phyloP scores from a whole-genome alignment of 495 filamentous ascomycete species.

The Penicillium verhagenii region DNA sequence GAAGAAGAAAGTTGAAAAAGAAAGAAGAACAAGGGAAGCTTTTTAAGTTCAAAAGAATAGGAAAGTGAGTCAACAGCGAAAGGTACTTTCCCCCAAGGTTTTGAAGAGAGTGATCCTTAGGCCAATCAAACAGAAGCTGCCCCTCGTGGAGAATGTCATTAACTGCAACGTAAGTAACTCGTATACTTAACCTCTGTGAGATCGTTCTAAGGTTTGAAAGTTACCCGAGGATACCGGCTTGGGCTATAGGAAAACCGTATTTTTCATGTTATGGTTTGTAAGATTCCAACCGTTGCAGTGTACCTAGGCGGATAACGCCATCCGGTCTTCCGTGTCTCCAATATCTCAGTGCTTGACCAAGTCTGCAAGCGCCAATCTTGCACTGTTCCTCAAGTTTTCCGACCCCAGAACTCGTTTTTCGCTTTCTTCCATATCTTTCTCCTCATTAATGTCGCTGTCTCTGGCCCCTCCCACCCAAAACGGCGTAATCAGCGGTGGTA shows the following conservation, averaged over 20 bases:
- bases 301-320: no score
- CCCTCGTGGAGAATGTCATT: not conserved
- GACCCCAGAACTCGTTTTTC: not conserved
- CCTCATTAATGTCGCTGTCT: not conserved
- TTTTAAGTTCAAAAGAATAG: not conserved
- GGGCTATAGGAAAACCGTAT: not conserved
- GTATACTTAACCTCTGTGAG: not conserved
- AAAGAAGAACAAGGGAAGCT: not conserved
- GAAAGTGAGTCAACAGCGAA: slow-evolving; percentile 4
- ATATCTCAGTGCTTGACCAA: not conserved
- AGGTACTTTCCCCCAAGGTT: not conserved
- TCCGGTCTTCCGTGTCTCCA: no score
- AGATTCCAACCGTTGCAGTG: no score
- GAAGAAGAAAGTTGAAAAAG: not conserved
- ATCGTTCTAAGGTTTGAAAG: slow-evolving; percentile 2
- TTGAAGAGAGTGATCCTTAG: not conserved
- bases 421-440: not conserved
- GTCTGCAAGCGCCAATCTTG: not conserved
- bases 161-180: not conserved
- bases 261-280: no score
- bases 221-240: slow-evolving; percentile 10
- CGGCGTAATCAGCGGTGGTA: not conserved
- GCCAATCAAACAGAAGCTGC: not conserved
- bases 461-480: not conserved
- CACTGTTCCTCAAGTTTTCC: not conserved